Conservation (phyloP, 495 filamentous ascomycete genomes). For the Astrothelium subdiscretum region DNA sequence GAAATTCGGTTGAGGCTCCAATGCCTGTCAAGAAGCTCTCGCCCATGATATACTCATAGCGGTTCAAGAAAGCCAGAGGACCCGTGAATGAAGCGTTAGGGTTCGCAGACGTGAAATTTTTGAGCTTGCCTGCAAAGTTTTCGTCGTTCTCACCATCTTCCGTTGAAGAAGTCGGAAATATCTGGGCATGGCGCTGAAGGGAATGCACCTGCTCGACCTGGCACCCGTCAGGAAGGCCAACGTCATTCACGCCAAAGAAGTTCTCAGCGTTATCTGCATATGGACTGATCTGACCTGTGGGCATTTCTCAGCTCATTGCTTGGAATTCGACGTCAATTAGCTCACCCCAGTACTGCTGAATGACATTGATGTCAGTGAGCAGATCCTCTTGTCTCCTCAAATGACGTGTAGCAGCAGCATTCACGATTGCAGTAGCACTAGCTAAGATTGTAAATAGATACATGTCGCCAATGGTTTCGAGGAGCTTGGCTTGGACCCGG, state of each 20-base stretch:
- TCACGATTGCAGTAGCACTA: background rate
- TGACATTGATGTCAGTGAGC: slow-evolving; percentile 12
- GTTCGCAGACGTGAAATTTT: slow-evolving; percentile 33
- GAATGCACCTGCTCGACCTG: slow-evolving; percentile 41
- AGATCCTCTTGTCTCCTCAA: background rate
- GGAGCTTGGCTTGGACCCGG: slow-evolving; percentile 1
- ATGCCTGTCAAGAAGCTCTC: slow-evolving; percentile 33
- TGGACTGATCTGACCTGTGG: slow-evolving; percentile 32
- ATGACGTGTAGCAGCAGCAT: background rate
- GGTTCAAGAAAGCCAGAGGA: slow-evolving; percentile 38
- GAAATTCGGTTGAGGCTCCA: slow-evolving; percentile 40
- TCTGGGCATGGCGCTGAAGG: slow-evolving; percentile 43
- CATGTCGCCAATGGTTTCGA: background rate
- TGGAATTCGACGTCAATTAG: background rate
- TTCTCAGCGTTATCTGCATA: slow-evolving; percentile 33
- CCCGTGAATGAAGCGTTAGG: slow-evolving; percentile 30
- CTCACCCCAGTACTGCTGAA: slow-evolving; percentile 17
- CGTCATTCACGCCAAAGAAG: slow-evolving; percentile 33
- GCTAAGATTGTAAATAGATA: background rate
- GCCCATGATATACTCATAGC: slow-evolving; percentile 38
- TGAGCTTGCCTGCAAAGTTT: slow-evolving; percentile 35
- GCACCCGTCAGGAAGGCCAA: slow-evolving; percentile 40
- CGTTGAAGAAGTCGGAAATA: slow-evolving; percentile 32
- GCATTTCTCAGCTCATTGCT: background rate
- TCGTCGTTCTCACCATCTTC: slow-evolving; percentile 37